These are phyloP conservation scores for Eucalyptus melliodora DNA, from an alignment of 345 rosid genomes.

Conservation along the genomic window DNA sequence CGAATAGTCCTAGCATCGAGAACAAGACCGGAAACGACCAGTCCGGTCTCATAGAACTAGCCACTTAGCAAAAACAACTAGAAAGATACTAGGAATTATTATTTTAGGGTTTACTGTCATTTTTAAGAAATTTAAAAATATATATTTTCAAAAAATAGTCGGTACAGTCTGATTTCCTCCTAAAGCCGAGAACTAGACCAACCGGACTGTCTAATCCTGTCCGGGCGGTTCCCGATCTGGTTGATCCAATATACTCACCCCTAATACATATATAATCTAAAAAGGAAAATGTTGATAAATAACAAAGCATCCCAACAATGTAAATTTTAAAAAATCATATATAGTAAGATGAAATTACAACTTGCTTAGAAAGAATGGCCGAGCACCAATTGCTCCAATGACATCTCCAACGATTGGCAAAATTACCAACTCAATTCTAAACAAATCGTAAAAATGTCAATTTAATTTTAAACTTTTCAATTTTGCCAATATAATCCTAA, in stretches of 20 bases:
- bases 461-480: fast-evolving
- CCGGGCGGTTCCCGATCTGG: fast-evolving
- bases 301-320: not conserved
- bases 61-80: not conserved
- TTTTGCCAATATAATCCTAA: not conserved
- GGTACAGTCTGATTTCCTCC: fast-evolving
- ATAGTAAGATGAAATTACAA: not conserved
- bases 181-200: fast-evolving
- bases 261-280: not conserved
- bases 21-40: fast-evolving
- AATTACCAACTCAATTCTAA: not conserved
- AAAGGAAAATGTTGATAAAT: not conserved
- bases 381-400: not conserved
- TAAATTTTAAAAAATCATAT: not conserved
- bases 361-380: not conserved
- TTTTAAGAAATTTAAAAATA: not conserved
- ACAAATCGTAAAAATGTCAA: fast-evolving
- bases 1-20: fast-evolving
- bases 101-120: too few relatives aligned
- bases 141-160: not conserved
- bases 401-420: not conserved
- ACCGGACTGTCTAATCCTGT: fast-evolving
- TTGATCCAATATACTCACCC: too few relatives aligned
- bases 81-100: too few relatives aligned
- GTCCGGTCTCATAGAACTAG: fast-evolving